These are phyloP conservation scores for Aotearoamyces nothofagi DNA, from an alignment of 2,329 filamentous ascomycete genomes.

Conservation along the genomic window DNA sequence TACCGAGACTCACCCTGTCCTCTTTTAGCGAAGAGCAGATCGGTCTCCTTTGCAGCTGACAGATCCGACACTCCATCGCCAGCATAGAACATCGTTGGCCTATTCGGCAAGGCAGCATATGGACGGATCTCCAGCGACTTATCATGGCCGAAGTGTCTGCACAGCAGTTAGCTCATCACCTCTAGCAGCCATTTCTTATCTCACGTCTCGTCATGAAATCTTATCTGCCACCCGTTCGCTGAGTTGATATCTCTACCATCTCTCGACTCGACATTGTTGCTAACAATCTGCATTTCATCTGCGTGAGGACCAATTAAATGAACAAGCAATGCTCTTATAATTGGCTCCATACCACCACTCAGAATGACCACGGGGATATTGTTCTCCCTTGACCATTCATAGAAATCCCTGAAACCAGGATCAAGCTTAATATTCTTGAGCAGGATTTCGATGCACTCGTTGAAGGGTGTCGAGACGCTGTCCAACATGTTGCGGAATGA, in stretches of 20 bases:
- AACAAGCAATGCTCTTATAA: conserved; percentile 72
- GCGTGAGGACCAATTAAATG: conserved; percentile 64
- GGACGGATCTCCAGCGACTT: conserved; percentile 85
- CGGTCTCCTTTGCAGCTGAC: conserved; percentile 82
- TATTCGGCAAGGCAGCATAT: conserved; percentile 59
- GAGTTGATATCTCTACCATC: conserved; percentile 63
- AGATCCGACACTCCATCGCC: conserved; percentile 90
- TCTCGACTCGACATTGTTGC: conserved; percentile 59
- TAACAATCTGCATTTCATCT: conserved; percentile 73
- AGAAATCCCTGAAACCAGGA: conserved; percentile 77
- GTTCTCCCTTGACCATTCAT: conserved; percentile 63
- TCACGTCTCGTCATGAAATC: conserved; percentile 74
- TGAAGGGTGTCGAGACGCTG: conserved; percentile 65
- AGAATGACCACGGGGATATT: conserved; percentile 88
- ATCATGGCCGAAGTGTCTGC: conserved; percentile 81
- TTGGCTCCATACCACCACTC: conserved; percentile 81
- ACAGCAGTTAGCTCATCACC: too few species aligned
- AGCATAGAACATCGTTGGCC: conserved; percentile 84
- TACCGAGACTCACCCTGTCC: conserved; percentile 49
- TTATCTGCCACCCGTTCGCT: conserved; percentile 73
- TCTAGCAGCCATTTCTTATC: conserved; percentile 11
- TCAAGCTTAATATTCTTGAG: conserved; percentile 77
- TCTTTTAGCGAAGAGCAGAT: conserved; percentile 85
- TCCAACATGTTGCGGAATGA: conserved; percentile 88
- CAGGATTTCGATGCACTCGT: conserved; percentile 66